Conservation (phyloP, 2,329 filamentous ascomycete genomes). For the Diaporthe sp. region DNA sequence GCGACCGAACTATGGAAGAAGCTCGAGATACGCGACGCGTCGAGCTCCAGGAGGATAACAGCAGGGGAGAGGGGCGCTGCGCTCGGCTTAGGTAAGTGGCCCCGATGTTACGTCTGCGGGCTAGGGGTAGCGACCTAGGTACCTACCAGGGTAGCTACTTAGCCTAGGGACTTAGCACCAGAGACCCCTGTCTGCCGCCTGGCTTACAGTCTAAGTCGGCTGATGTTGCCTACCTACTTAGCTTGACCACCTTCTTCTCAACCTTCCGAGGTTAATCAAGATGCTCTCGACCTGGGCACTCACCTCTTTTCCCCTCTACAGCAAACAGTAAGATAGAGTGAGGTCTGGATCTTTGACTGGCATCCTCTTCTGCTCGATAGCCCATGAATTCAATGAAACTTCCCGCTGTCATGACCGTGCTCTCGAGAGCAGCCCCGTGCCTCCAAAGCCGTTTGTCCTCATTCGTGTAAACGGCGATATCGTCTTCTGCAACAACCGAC, state of each 20-base stretch:
- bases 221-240: not conserved
- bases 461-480: not conserved
- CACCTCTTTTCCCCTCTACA: not conserved
- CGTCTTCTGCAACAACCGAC: not conserved
- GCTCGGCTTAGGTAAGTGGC: not conserved
- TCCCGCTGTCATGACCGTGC: not conserved
- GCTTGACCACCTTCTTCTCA: not conserved
- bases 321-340: not conserved
- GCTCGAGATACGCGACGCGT: constrained; percentile 27
- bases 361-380: not conserved
- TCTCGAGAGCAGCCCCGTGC: not conserved
- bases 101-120: not conserved
- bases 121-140: too few species aligned
- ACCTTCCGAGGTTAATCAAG: not conserved
- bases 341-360: not conserved
- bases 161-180: too few species aligned
- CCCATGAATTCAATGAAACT: not conserved
- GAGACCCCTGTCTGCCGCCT: too few species aligned
- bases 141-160: not conserved
- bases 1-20: constrained; percentile 12
- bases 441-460: not conserved
- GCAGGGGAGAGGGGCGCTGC: not conserved
- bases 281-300: too few species aligned
- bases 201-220: not conserved
- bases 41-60: not conserved